Percentiles rank a stretch among this genome's conserved stretches.
Evolutionary conservation across 768 basidiomycete species (phyloP).

Genomic region (Leccinum arenicola): DNA sequence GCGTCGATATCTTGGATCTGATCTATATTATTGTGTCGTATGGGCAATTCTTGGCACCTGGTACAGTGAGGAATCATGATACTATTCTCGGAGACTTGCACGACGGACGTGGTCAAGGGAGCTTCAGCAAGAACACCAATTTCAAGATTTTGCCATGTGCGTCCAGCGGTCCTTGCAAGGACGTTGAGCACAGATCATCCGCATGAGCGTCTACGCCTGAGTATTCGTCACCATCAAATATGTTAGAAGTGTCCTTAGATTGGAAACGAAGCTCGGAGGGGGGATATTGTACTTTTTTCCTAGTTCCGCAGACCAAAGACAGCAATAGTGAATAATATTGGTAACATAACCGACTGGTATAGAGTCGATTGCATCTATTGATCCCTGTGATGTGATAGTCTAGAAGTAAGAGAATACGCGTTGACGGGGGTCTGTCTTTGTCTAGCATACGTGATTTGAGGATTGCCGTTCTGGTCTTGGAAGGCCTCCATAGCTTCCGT

Average conservation of each 20-base stretch:
- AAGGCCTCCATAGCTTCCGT: slow-evolving; percentile 45
- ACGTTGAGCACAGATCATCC: neutral
- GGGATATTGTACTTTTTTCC: neutral
- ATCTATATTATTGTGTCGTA: no score
- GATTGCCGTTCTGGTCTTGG: slow-evolving; percentile 19
- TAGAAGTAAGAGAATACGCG: slow-evolving; percentile 16
- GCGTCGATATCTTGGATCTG: no score
- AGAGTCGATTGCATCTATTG: slow-evolving; percentile 7
- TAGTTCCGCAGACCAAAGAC: neutral
- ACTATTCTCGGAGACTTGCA: no score
- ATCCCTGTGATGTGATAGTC: slow-evolving; percentile 13
- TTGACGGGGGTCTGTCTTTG: slow-evolving; percentile 9
- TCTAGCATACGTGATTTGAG: slow-evolving; percentile 18
- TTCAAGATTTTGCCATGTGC: no score
- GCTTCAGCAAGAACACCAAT: neutral
- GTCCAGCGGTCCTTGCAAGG: no score
- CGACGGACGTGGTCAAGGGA: neutral
- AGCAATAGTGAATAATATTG: neutral
- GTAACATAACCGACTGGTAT: neutral
- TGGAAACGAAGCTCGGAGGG: neutral
- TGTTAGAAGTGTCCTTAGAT: neutral
- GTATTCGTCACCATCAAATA: neutral
- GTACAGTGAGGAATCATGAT: no score
- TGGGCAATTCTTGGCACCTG: no score
- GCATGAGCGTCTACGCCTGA: neutral